phyloP scores from a whole-genome alignment of 192 early-diverging fungal species.

The Obelidium mucronatum region DNA sequence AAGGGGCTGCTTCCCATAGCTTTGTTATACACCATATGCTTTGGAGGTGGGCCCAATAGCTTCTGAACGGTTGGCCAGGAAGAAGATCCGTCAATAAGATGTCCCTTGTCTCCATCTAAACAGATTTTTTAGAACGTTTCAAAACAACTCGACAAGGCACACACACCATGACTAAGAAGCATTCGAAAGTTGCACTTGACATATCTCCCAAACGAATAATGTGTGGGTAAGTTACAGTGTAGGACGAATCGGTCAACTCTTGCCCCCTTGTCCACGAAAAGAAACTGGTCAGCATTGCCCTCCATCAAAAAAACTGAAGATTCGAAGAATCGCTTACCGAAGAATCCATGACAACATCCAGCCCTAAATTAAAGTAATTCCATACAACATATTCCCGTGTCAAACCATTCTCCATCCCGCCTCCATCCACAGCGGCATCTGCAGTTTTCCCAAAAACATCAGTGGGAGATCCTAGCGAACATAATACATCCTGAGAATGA shows the following conservation, averaged over 20 bases:
- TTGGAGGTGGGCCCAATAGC: conserved; percentile 8
- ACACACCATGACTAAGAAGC: conserved; percentile 12
- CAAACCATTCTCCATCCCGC: not conserved
- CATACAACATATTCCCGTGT: not conserved
- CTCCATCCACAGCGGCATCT: not conserved
- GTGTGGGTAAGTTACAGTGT: not conserved
- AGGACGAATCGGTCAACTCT: not conserved
- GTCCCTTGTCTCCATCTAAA: conserved; percentile 6
- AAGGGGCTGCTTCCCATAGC: conserved; percentile 26
- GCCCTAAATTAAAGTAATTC: conserved; percentile 26
- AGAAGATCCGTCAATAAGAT: conserved; percentile 2
- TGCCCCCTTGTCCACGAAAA: not conserved
- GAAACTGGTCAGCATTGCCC: too few relatives aligned
- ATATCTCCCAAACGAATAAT: conserved; percentile 12
- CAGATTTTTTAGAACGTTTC: not conserved
- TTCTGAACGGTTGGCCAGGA: conserved; percentile 6
- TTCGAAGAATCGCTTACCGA: not conserved
- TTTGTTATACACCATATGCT: conserved; percentile 27
- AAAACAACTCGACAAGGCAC: not conserved
- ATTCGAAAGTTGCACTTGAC: not conserved
- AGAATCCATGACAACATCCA: conserved; percentile 22
- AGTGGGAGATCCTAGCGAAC: not conserved
- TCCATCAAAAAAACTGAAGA: too few relatives aligned
- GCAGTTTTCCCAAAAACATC: conserved; percentile 5
- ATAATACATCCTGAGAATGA: conserved; percentile 11